phyloP scores from a whole-genome alignment of 345 rosid species.

The Eucalyptus marginata region DNA sequence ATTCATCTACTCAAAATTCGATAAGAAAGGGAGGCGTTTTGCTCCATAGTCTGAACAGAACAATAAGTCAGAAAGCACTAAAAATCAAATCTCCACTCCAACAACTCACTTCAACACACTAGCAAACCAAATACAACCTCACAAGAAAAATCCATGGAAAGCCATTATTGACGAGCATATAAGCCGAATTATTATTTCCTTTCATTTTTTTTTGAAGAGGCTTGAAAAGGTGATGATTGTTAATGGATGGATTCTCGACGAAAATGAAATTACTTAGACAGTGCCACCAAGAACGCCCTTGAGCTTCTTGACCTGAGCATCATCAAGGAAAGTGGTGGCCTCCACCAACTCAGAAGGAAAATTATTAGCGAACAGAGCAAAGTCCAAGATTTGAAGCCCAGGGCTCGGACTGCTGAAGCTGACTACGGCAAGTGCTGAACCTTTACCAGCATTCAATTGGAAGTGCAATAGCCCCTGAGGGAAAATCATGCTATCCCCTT shows the following conservation, averaged over 20 bases:
- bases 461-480: conserved; percentile 77
- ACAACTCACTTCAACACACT: not conserved
- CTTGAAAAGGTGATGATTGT: not conserved
- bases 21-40: not conserved
- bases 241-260: not conserved
- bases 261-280: conserved; percentile 5
- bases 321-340: conserved; percentile 44
- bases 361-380: conserved; percentile 38
- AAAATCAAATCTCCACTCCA: not conserved
- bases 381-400: conserved; percentile 63
- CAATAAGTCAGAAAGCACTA: not conserved
- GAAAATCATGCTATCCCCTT: conserved; percentile 61
- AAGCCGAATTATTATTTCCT: not conserved
- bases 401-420: conserved; percentile 66
- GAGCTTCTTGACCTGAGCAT: conserved; percentile 67
- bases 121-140: not conserved
- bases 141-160: not conserved
- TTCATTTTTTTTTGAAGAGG: not conserved
- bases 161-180: not conserved
- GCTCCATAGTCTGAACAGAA: not conserved
- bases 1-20: not conserved
- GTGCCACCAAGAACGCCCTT: conserved; percentile 87
- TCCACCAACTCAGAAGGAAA: conserved; percentile 1
- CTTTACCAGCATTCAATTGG: conserved; percentile 44
- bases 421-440: conserved; percentile 28